Evolutionary conservation across 345 rosid genomes (phyloP).

Genomic region (Citrus reticulata): DNA sequence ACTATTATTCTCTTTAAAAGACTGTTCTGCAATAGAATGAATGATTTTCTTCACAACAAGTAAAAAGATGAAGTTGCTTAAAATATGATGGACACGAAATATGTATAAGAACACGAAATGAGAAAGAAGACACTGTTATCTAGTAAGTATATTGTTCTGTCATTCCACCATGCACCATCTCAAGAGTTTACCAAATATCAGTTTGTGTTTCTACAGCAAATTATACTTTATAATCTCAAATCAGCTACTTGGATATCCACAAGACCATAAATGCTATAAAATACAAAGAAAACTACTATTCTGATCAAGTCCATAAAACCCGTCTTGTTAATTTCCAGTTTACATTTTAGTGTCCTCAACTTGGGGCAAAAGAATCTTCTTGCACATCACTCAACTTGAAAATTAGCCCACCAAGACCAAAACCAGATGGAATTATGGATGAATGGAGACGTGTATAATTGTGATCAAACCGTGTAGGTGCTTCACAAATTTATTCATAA

Average conservation of each 20-base stretch:
- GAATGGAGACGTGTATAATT: not conserved
- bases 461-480: not conserved
- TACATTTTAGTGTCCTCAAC: not conserved
- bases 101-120: not conserved
- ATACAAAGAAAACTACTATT: not conserved
- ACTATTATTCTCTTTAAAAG: constrained; percentile 30
- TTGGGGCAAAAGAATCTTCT: not conserved
- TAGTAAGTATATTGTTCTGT: not conserved
- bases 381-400: not conserved
- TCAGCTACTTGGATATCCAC: not conserved
- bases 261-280: not conserved
- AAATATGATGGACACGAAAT: not conserved
- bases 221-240: not conserved
- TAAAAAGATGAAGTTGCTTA: constrained; percentile 1
- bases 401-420: not conserved
- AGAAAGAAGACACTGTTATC: not conserved
- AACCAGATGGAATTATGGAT: not conserved
- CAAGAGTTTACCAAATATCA: not conserved
- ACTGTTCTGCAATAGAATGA: constrained; percentile 38
- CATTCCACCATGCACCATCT: not conserved
- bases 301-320: not conserved
- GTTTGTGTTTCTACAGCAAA: not conserved
- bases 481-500: not conserved
- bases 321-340: not conserved
- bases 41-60: constrained; percentile 13